These are phyloP conservation scores for Onygenales sp. DNA, from an alignment of 2,329 filamentous ascomycete species.

Conservation along the genomic window DNA sequence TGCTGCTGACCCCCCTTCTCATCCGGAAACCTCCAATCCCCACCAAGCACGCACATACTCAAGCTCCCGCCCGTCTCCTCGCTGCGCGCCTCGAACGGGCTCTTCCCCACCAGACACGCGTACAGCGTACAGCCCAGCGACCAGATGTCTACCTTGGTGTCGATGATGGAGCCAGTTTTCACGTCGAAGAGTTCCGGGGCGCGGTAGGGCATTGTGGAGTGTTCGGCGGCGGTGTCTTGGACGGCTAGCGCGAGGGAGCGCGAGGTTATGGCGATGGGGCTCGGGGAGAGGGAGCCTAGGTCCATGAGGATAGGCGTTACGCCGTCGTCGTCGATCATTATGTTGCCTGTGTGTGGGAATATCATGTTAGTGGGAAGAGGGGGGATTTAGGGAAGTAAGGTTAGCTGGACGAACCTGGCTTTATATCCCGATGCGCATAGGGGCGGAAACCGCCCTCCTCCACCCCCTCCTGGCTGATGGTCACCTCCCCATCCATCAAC, in stretches of 20 bases:
- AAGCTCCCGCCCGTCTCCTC: conserved; percentile 93
- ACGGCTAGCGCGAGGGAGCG: conserved; percentile 83
- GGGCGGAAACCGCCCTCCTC: conserved; percentile 61
- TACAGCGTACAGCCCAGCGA: conserved; percentile 95
- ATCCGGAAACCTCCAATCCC: conserved; percentile 94
- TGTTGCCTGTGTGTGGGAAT: conserved; percentile 53
- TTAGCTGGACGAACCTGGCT: conserved; percentile 60
- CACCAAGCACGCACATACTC: conserved; percentile 83
- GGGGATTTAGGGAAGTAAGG: neutral
- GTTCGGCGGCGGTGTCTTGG: conserved; percentile 89
- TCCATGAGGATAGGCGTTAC: conserved; percentile 92
- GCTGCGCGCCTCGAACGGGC: conserved; percentile 87
- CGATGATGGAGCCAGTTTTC: conserved; percentile 81
- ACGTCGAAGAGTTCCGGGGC: conserved; percentile 97
- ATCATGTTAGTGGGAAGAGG: neutral
- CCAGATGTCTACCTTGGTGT: conserved; percentile 98
- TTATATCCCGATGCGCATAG: conserved; percentile 94
- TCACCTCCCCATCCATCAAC: conserved; percentile 70
- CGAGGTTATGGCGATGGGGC: conserved; percentile 80
- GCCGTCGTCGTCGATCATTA: conserved; percentile 95
- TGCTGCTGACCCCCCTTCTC: conserved; percentile 56
- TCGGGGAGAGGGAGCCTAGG: conserved; percentile 79
- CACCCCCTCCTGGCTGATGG: conserved; percentile 56
- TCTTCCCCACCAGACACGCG: conserved; percentile 92
- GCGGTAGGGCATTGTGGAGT: conserved; percentile 97